Percentiles rank a stretch among this genome's conserved stretches.
Conservation (phyloP, 352 stramenopile species). For the Peronospora farinosa region DNA sequence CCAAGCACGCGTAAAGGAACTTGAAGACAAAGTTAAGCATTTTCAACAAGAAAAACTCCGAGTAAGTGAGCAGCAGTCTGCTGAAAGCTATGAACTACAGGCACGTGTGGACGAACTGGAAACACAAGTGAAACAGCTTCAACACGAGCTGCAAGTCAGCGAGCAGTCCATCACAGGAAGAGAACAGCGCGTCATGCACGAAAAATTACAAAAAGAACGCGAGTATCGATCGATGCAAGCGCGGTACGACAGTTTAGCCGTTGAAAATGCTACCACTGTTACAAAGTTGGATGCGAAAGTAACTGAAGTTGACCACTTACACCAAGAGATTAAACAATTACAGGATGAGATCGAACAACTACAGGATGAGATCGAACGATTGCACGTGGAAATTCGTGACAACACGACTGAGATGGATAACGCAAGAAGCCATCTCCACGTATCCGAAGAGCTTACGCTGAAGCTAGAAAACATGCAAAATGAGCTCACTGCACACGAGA, state of each 20-base stretch:
- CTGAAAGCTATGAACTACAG: slow-evolving; percentile 12
- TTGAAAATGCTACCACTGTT: slow-evolving; percentile 16
- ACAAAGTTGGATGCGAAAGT: slow-evolving; percentile 26
- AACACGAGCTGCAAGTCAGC: slow-evolving; percentile 33
- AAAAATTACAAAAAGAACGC: slow-evolving; percentile 48
- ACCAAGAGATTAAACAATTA: slow-evolving; percentile 17
- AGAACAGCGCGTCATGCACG: slow-evolving; percentile 43
- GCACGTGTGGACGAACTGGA: slow-evolving; percentile 28
- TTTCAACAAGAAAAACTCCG: not conserved
- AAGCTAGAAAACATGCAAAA: slow-evolving; percentile 41
- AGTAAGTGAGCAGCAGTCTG: slow-evolving; percentile 18
- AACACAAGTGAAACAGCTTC: slow-evolving; percentile 26
- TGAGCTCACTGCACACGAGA: slow-evolving; percentile 26
- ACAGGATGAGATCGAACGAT: slow-evolving; percentile 22
- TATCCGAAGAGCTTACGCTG: slow-evolving; percentile 39
- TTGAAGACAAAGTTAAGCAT: not conserved
- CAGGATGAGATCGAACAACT: slow-evolving; percentile 23
- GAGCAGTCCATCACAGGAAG: slow-evolving; percentile 34
- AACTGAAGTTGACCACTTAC: slow-evolving; percentile 20
- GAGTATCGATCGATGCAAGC: slow-evolving; percentile 36
- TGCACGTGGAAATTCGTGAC: slow-evolving; percentile 35
- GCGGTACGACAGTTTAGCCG: slow-evolving; percentile 24
- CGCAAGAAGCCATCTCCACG: slow-evolving; percentile 30
- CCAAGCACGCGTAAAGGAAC: not conserved
- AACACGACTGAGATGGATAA: slow-evolving; percentile 43